Percentiles rank a stretch among this genome's conserved stretches.
phyloP scores from a whole-genome alignment of 75 land plant genomes.

The Cryptomeria japonica region DNA sequence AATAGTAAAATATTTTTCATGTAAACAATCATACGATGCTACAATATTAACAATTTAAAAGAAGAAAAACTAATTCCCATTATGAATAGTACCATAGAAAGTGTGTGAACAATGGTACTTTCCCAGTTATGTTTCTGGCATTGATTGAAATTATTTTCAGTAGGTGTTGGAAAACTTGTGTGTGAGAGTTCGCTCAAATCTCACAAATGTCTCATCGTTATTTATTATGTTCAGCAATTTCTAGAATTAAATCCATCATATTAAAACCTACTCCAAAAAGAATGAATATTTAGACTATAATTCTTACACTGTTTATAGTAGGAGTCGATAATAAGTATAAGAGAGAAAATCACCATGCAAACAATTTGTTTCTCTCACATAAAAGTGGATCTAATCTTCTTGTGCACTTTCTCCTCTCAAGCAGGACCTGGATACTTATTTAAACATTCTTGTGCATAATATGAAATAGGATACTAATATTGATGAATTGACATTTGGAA shows the following conservation, averaged over 20 bases:
- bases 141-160: not conserved
- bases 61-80: no score
- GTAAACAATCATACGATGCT: not conserved
- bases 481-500: not conserved
- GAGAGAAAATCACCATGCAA: no score
- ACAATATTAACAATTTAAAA: no score
- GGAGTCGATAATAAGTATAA: no score
- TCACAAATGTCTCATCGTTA: not conserved
- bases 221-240: not conserved
- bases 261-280: not conserved
- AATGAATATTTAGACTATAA: not conserved
- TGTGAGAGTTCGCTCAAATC: not conserved
- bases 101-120: not conserved
- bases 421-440: not conserved
- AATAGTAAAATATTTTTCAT: not conserved
- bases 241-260: not conserved
- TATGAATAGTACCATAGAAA: not conserved
- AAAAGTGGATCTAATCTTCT: not conserved
- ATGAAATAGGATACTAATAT: not conserved
- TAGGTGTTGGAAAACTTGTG: no score
- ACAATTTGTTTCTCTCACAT: no score
- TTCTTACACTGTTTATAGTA: not conserved
- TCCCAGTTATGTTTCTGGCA: not conserved
- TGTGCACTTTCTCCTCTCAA: not conserved
- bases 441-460: not conserved